A percentile compares a stretch with the other conserved stretches of the same genome.
These are phyloP conservation scores for Verticillium dahliae DNA, from an alignment of 2,329 filamentous ascomycete species.

Conservation along the genomic window DNA sequence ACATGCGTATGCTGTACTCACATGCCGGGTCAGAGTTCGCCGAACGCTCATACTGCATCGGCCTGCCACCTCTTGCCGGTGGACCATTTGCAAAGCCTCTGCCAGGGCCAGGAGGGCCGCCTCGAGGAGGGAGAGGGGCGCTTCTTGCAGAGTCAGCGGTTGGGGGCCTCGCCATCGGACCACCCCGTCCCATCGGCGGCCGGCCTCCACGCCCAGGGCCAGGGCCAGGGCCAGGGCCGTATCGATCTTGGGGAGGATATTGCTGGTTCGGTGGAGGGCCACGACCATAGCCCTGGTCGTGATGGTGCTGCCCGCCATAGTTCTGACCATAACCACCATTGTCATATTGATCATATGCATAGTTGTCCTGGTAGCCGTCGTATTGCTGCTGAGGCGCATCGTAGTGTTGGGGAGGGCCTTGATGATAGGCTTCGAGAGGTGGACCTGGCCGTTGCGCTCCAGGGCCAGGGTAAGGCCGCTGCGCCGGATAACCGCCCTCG, in stretches of 20 bases:
- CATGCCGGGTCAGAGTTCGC: conserved; percentile 33
- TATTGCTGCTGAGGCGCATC: conserved; percentile 31
- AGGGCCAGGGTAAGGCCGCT: conserved; percentile 42
- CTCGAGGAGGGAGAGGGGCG: conserved; percentile 30
- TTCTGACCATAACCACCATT: conserved; percentile 31
- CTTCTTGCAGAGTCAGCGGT: conserved; percentile 28
- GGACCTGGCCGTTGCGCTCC: conserved; percentile 33
- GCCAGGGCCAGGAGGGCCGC: conserved; percentile 22
- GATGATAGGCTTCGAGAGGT: conserved; percentile 28
- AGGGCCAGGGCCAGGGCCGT: conserved; percentile 30
- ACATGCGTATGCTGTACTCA: conserved; percentile 17
- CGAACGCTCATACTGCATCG: conserved; percentile 29
- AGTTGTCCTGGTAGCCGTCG: conserved; percentile 37
- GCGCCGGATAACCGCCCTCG: conserved; percentile 37
- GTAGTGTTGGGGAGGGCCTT: conserved; percentile 24
- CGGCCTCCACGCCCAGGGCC: conserved; percentile 32
- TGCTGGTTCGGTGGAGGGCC: conserved; percentile 30
- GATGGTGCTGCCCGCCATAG: conserved; percentile 34
- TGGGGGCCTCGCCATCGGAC: conserved; percentile 33
- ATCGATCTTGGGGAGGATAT: conserved; percentile 37
- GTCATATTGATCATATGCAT: conserved; percentile 38
- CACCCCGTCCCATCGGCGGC: conserved; percentile 36
- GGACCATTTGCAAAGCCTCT: conserved; percentile 23
- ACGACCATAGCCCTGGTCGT: conserved; percentile 38
- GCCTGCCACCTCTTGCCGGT: conserved; percentile 30